Base-by-base conservation (phyloP, 2,329 filamentous ascomycete genomes). In the Remersonia thermophila region DNA sequence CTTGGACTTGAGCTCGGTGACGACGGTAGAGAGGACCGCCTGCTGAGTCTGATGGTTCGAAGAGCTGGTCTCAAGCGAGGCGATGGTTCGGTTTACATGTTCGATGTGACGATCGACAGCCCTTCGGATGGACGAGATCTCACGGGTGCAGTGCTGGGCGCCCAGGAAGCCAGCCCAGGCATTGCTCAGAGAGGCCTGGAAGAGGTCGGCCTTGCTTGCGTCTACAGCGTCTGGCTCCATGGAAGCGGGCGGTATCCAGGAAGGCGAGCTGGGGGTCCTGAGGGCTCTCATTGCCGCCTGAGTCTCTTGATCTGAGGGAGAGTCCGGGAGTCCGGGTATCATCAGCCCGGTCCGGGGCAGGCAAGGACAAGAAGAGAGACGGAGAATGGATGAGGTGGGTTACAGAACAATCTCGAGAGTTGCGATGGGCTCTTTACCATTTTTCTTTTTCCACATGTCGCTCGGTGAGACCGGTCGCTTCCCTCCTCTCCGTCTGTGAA, bases 101-200 rank as follows among this genome's bases (percentile, higher is more conserved):
- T 34, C 38, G 16, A 36, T 28, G 9, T 48, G 38, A 7, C 42
- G 40, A 8, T 43, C 39, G 14, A 49, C 31, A 3, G 36, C 13
- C 27, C 30, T 41, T 25, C 33, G 45, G 20, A 50, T 20, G 15
- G 31, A 23, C n/a, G 23, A 16, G 23, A 48, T 25, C 25, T 49
- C 46, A 7, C 36, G 33, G 25, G 27, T 41, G 38, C 36, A 46
- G 20, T 50, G 40, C 27, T 48, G 47, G 23, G 45, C 41, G n/a
- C 27, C 30, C 27, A 50, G 41, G 30, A 47, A 50, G 26, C 37
- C 38, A 16, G 41, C 32, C 48, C 48, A 50, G 13, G 35, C 37
- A 36, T 16, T 42, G 41, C 38, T 35, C 8, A 48, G 33, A 3
- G 44, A 43, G 17, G 38, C 31, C 9, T 43, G 42, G 13, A 48